Base-by-base conservation (phyloP, 2,329 filamentous ascomycete species). In the Fusarium musae region DNA sequence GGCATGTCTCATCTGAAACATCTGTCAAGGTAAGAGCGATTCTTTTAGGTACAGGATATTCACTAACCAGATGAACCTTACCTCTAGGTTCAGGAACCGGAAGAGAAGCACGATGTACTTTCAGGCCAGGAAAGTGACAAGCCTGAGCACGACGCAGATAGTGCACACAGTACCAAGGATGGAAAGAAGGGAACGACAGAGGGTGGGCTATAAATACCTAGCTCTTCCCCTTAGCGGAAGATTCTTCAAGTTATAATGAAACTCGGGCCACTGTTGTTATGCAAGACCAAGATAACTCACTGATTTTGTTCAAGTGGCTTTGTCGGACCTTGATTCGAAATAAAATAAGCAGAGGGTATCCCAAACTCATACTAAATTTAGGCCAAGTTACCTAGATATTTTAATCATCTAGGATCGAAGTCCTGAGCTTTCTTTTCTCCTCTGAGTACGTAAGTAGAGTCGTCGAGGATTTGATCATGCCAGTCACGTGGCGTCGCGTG, bases 401-500 rank as follows among this genome's bases (percentile, higher is more conserved):
- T 28, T 9, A 17, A 3, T 9, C 17, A 19, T 46, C 21, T 28
- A 28, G 26, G 26, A 28, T 46, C 26, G 44, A 15, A 26, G 9
- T 46, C 26, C 26, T 15, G 19, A 15, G 44, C 19, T 21, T 28
- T 13, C 23, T 4, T 46, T 28, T 28, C 17, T 28, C 26, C 17
- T 23, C n/a, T 17, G 15, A 15, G 3, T 43, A 43, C 43, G 9
- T 23, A 16, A 15, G 6, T 23, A 43, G 42, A 44, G n/a, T 19
- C 19, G 37, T 34, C 17, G 5, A 32, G 28, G 13, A 26, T 47
- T 34, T 36, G n/a, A 34, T 56, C 8, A 17, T 26, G 32, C 26
- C 39, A n/a, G 36, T 74, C 71, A 73, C 71, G 63, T 73, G 71
- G 59, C 21, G 37, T 49, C 67, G 71, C 63, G 63, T 58, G 28